Conservation (phyloP, 129 eudicot genomes). For the Deinandra increscens region DNA sequence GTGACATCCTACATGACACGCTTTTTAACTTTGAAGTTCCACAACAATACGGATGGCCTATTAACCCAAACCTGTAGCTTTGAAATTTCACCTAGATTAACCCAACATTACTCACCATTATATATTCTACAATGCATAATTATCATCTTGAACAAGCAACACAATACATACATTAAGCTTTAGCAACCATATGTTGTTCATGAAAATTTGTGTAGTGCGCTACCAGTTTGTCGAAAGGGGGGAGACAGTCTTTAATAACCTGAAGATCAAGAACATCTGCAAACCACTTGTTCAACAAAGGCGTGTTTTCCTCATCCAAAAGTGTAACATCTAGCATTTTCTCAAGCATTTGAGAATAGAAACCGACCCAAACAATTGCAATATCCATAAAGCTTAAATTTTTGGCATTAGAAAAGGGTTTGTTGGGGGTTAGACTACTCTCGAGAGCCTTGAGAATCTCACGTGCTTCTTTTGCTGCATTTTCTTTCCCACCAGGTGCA, state of each 20-base stretch:
- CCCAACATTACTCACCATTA: too few relatives aligned
- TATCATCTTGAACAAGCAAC: too few relatives aligned
- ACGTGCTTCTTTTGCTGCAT: conserved; percentile 20
- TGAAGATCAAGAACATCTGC: conserved; percentile 6
- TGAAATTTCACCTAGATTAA: too few relatives aligned
- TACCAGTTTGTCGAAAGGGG: conserved; percentile 18
- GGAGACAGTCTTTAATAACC: conserved; percentile 12
- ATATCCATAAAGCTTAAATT: conserved; percentile 16
- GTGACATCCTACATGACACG: too few relatives aligned
- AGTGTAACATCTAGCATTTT: conserved; percentile 24
- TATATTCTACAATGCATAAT: too few relatives aligned
- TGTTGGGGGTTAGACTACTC: conserved; percentile 7
- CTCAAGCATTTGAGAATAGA: conserved; percentile 6
- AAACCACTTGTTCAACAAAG: conserved; percentile 23
- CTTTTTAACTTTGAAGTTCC: too few relatives aligned
- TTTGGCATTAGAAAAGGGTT: conserved; percentile 6
- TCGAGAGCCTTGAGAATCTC: conserved; percentile 18
- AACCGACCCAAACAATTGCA: conserved; percentile 25
- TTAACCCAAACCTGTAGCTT: too few relatives aligned
- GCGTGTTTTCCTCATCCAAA: conserved; percentile 21
- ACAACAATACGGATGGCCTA: too few relatives aligned
- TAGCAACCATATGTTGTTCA: neutral
- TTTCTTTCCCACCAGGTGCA: conserved; percentile 13
- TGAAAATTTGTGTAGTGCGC: conserved; percentile 8
- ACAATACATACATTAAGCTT: too few relatives aligned